Evolutionary conservation across 164 flowering plant genomes (phyloP), one percentile per base, ranked within the genome.

Genomic region (Pachysandra terminalis): DNA sequence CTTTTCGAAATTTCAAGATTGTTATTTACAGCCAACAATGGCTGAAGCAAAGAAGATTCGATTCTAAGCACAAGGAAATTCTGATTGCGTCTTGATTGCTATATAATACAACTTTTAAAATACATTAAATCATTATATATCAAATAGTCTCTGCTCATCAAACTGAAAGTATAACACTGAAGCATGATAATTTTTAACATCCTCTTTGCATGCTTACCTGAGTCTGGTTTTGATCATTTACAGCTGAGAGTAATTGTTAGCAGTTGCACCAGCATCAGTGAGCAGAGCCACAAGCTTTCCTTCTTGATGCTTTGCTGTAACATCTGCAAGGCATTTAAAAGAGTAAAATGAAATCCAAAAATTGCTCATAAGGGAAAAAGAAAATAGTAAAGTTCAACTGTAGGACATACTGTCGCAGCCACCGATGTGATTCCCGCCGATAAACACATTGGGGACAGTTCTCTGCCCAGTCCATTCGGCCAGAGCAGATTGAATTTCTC

Each of bases 381-480:
- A 9, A 3, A 57, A 0, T 19, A 13, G n/a, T n/a, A n/a, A n/a
- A n/a, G n/a, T n/a, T 12, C 19, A 51, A 48, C 32, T 1, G 22
- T 17, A 15, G 28, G 64, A 17, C 78, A 25, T 85, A 90, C 96
- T 14, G 59, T 88, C 93, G 59, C 93, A 86, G 65, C 96, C 96
- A 61, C 96, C 96, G 61, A n/a, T n/a, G n/a, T n/a, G n/a, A n/a
- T n/a, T n/a, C n/a, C n/a, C n/a, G n/a, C n/a, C n/a, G n/a, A 90
- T 84, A 74, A 88, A 90, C 26, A 88, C 96, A 69, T 85, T 90
- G 5, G 96, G 93, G 32, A 90, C 91, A 25, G 96, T 90, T 21
- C 84, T 21, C 58, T 85, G 91, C 21, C 85, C 85, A 24, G 91
- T 84, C 88, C 85, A 83, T 71, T 80, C 82, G 0, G 66, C 76